Percentiles rank a stretch among this genome's conserved stretches.
Conservation (phyloP, 2,329 filamentous ascomycete species). For the Cladophialophora exuberans region DNA sequence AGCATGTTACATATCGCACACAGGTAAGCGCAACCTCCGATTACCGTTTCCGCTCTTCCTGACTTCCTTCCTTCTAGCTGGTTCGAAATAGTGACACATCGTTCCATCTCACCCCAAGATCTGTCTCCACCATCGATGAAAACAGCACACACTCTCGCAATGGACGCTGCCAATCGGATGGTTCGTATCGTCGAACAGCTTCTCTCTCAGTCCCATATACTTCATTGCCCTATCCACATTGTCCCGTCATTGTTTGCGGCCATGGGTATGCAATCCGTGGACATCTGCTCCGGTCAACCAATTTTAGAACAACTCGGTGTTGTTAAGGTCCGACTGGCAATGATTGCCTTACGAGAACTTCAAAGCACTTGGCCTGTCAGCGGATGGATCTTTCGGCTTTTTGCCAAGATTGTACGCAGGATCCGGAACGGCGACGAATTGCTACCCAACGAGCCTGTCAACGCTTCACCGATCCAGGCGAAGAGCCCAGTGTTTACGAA, state of each 20-base stretch:
- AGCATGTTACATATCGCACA: slow-evolving; percentile 28
- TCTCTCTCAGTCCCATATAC: slow-evolving; percentile 22
- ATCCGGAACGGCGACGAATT: slow-evolving; percentile 25
- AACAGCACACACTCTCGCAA: slow-evolving; percentile 20
- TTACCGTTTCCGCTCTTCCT: neutral
- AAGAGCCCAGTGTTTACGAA: slow-evolving; percentile 2
- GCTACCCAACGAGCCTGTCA: slow-evolving; percentile 23
- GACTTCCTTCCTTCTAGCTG: slow-evolving; percentile 12
- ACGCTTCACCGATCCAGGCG: slow-evolving; percentile 14
- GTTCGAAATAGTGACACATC: slow-evolving; percentile 28
- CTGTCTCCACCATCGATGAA: slow-evolving; percentile 26
- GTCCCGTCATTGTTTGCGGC: slow-evolving; percentile 33
- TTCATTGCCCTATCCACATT: slow-evolving; percentile 29
- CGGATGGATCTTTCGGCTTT: slow-evolving; percentile 34
- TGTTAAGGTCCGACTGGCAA: slow-evolving; percentile 34
- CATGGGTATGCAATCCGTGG: slow-evolving; percentile 35
- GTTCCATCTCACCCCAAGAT: slow-evolving; percentile 25
- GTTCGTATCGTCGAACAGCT: slow-evolving; percentile 33
- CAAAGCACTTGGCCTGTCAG: slow-evolving; percentile 35
- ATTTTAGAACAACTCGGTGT: slow-evolving; percentile 33
- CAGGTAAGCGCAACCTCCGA: slow-evolving; percentile 13
- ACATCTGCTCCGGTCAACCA: slow-evolving; percentile 33
- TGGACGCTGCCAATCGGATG: slow-evolving; percentile 30
- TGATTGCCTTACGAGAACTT: slow-evolving; percentile 34
- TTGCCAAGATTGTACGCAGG: slow-evolving; percentile 26